Percentiles rank a stretch among this genome's conserved stretches.
Conservation (phyloP, 148 eudicot species). For the Pharnaceum exiguum region DNA sequence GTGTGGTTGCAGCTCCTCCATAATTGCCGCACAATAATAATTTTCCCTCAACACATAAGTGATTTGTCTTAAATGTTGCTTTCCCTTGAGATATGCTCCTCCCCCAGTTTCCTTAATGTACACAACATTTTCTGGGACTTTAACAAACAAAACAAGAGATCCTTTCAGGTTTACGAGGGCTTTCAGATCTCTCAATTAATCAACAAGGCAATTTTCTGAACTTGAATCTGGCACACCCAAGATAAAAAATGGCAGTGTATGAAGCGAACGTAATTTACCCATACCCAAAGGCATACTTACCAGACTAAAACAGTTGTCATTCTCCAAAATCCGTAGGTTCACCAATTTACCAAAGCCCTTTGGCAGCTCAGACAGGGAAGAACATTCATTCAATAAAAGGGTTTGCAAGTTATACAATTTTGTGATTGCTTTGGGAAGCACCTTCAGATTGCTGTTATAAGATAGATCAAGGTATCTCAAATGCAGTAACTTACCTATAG, state of each 20-base stretch:
- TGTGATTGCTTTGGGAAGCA: not conserved
- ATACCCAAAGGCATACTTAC: slow-evolving; percentile 1
- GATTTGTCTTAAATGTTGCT: not conserved
- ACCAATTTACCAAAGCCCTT: not conserved
- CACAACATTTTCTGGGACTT: not conserved
- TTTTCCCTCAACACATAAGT: not conserved
- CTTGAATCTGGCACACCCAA: not conserved
- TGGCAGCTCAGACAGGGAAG: not conserved
- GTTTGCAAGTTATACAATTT: not conserved
- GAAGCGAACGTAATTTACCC: not conserved
- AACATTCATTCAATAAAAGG: not conserved
- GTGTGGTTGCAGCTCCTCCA: slow-evolving; percentile 6
- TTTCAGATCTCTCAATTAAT: not conserved
- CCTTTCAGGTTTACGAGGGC: slow-evolving; percentile 1
- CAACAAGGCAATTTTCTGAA: not conserved
- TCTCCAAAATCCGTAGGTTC: not conserved
- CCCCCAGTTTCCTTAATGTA: not conserved
- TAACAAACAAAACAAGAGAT: not conserved
- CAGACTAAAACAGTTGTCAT: not conserved
- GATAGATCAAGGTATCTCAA: slow-evolving; percentile 11
- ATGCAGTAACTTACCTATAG: not conserved
- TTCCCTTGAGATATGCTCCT: not conserved
- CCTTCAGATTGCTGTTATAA: not conserved
- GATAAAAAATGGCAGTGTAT: not conserved
- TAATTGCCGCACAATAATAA: not conserved